Evolutionary conservation across 768 basidiomycete genomes (phyloP).

Genomic region (Leccinum boreale): DNA sequence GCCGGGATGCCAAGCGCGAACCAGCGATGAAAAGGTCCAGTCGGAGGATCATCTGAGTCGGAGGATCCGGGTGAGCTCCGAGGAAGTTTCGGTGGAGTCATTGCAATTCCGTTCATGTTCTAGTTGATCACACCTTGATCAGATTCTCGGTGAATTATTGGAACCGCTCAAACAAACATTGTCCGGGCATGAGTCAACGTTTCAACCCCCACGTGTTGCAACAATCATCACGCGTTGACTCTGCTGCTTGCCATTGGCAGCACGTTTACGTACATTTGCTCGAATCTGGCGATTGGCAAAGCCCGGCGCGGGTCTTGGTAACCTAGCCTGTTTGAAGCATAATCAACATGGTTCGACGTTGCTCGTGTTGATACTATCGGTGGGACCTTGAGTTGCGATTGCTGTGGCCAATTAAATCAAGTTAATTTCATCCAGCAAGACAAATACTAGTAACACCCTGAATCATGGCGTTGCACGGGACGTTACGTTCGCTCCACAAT

Average conservation of each 20-base stretch:
- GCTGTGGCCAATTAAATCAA: no score
- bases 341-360: no score
- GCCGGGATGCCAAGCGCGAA: background rate
- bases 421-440: no score
- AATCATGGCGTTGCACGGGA: background rate
- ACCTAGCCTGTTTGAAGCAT: background rate
- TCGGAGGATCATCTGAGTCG: background rate
- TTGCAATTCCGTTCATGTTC: background rate
- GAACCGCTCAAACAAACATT: no score
- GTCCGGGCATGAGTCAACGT: background rate
- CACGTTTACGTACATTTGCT: no score
- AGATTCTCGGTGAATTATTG: background rate
- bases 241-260: no score
- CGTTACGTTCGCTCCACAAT: no score
- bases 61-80: background rate
- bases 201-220: background rate
- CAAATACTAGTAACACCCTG: no score
- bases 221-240: background rate
- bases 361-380: no score
- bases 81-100: background rate
- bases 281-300: background rate
- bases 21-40: background rate
- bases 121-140: background rate
- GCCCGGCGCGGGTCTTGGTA: background rate
- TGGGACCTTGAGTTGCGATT: background rate